Conservation (phyloP, 306 rosid genomes). For the Glycyrrhiza uralensis region DNA sequence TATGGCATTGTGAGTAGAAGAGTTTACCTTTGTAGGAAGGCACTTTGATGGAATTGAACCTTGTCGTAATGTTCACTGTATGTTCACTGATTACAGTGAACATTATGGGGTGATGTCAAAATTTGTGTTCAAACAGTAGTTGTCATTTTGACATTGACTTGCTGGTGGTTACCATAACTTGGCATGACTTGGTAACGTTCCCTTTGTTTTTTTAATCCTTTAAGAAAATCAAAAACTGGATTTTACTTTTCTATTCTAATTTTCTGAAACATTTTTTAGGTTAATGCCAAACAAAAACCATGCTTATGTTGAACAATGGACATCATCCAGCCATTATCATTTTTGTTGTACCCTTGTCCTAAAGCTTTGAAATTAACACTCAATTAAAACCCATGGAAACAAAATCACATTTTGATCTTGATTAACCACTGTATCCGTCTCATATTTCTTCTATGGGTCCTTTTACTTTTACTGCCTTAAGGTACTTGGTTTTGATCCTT, state of each 20-base stretch:
- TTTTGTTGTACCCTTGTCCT: background rate
- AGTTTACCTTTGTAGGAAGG: background rate
- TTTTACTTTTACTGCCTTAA: background rate
- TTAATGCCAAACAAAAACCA: background rate
- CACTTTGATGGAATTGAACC: background rate
- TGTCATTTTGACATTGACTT: background rate
- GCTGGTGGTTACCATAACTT: background rate
- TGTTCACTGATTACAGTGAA: no score
- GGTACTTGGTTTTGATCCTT: background rate
- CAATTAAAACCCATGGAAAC: background rate
- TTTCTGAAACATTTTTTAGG: background rate
- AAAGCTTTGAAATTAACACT: background rate
- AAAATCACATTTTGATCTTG: background rate
- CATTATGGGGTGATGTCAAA: background rate
- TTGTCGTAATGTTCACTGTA: no score
- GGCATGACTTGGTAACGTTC: background rate
- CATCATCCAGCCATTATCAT: background rate
- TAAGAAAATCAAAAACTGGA: background rate
- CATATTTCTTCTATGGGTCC: background rate
- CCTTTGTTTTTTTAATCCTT: background rate
- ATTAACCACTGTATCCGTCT: background rate
- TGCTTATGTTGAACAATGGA: background rate
- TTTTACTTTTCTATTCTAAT: background rate
- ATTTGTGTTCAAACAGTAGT: background rate
- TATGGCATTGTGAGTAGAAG: background rate